phyloP scores from a whole-genome alignment of 257 asterid species.

The Craterostigma plantagineum region DNA sequence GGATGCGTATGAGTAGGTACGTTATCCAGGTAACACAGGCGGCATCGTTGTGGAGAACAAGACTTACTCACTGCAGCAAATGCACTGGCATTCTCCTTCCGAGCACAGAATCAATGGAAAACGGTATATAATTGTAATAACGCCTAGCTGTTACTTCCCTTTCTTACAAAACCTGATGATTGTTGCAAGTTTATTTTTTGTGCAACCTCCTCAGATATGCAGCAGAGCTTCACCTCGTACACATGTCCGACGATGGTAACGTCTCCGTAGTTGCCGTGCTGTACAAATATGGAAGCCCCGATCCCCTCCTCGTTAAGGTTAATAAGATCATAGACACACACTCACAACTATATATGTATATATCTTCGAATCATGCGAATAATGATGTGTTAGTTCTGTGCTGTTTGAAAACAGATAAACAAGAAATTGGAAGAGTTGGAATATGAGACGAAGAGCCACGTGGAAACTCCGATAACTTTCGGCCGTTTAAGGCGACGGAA shows the following conservation, averaged over 20 bases:
- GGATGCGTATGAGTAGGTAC: slow-evolving; percentile 27
- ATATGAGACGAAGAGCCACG: slow-evolving; percentile 11
- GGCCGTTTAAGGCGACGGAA: slow-evolving; percentile 30
- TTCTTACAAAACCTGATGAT: no score
- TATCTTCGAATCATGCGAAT: no score
- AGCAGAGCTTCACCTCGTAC: slow-evolving; percentile 75
- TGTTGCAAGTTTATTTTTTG: not conserved
- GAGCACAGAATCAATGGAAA: slow-evolving; percentile 60
- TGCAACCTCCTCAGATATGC: slow-evolving; percentile 18
- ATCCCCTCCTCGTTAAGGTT: slow-evolving; percentile 56
- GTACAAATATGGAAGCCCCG: slow-evolving; percentile 36
- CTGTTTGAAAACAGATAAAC: slow-evolving; percentile 48
- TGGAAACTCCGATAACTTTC: slow-evolving; percentile 16
- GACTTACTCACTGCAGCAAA: slow-evolving; percentile 36
- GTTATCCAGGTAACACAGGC: slow-evolving; percentile 49
- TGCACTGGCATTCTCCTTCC: slow-evolving; percentile 92
- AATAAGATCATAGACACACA: no score
- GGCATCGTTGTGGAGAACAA: slow-evolving; percentile 29
- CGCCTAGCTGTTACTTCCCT: not conserved
- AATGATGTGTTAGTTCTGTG: no score
- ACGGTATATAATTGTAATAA: slow-evolving; percentile 35
- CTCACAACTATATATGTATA: no score
- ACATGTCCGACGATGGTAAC: slow-evolving; percentile 32
- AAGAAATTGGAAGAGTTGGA: slow-evolving; percentile 23
- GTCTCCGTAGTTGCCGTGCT: slow-evolving; percentile 40